A percentile compares a stretch with the other conserved stretches of the same genome.
These are phyloP conservation scores for Barnettozyma californica DNA, from an alignment of 805 yeast species.

Conservation along the genomic window DNA sequence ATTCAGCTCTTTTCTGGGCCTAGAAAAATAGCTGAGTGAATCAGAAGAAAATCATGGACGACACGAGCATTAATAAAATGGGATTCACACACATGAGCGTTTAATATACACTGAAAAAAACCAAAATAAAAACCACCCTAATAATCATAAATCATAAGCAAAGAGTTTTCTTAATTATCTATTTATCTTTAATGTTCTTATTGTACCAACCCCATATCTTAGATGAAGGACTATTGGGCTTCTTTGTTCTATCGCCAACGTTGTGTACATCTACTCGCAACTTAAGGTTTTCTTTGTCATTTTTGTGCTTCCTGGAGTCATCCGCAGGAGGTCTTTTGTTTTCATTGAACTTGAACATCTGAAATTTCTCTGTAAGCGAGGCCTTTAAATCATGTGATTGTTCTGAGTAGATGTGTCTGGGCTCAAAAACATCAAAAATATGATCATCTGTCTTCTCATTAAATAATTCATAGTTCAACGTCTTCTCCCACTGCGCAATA, in stretches of 20 bases:
- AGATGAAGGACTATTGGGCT: not conserved
- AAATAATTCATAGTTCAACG: slow-evolving; percentile 52
- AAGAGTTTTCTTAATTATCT: not conserved
- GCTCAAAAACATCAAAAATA: slow-evolving; percentile 56
- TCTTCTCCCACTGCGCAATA: slow-evolving; percentile 47
- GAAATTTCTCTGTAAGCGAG: slow-evolving; percentile 21
- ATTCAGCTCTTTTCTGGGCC: too few relatives aligned
- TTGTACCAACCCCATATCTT: slow-evolving; percentile 13
- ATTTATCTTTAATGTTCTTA: slow-evolving; percentile 10
- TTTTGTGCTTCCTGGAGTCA: not conserved
- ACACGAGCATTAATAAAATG: too few relatives aligned
- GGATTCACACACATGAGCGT: not conserved
- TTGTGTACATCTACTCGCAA: not conserved
- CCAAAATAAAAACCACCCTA: too few relatives aligned
- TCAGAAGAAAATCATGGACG: too few relatives aligned
- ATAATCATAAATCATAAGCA: not conserved
- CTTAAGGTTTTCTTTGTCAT: slow-evolving; percentile 3
- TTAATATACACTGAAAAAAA: too few relatives aligned
- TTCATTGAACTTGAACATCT: slow-evolving; percentile 28
- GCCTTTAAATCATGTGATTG: slow-evolving; percentile 8
- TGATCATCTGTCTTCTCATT: slow-evolving; percentile 59
- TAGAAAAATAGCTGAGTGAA: too few relatives aligned
- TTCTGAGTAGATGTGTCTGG: slow-evolving; percentile 33
- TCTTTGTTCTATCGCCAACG: slow-evolving; percentile 1
- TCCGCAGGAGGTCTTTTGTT: slow-evolving; percentile 10